Percentiles rank a stretch among this genome's conserved stretches.
Evolutionary conservation across 1,139 yeast species (phyloP).

Genomic region (Yamadazyma mexicana): DNA sequence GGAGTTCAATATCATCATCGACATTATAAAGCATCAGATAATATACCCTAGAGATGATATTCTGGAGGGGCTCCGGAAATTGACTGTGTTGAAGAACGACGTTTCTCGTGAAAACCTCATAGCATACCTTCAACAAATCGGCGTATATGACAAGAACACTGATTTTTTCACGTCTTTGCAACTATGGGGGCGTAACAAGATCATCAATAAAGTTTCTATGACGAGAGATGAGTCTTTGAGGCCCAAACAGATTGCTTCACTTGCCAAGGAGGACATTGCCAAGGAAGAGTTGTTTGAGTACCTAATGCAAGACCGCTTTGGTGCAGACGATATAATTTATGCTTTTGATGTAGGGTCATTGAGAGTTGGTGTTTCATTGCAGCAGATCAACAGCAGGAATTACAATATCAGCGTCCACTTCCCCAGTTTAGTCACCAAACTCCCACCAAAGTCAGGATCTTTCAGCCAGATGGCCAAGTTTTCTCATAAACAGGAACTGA

Average conservation of each 20-base stretch:
- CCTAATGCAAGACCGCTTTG: constrained; percentile 5
- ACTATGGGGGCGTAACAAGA: constrained; percentile 23
- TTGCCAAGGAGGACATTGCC: background rate
- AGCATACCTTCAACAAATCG: constrained; percentile 20
- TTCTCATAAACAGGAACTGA: constrained; percentile 6
- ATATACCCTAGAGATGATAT: constrained; percentile 37
- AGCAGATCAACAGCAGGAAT: constrained; percentile 10
- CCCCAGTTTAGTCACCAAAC: constrained; percentile 39
- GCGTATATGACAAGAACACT: constrained; percentile 26
- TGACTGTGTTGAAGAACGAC: constrained; percentile 11
- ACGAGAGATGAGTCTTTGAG: constrained; percentile 20
- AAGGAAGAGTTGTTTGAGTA: constrained; percentile 9
- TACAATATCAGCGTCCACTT: constrained; percentile 32
- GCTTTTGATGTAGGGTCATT: constrained; percentile 2
- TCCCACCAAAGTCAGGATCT: constrained; percentile 27
- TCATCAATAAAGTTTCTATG: constrained; percentile 21
- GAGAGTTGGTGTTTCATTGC: constrained; percentile 9
- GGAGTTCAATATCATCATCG: constrained; percentile 23
- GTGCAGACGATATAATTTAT: constrained; percentile 5
- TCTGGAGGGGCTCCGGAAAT: constrained; percentile 13
- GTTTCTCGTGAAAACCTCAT: constrained; percentile 11
- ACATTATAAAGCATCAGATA: constrained; percentile 30
- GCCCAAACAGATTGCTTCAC: constrained; percentile 6
- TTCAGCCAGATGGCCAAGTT: constrained; percentile 20
- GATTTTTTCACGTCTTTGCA: constrained; percentile 35